Evolutionary conservation across 1,139 yeast species (phyloP).

Genomic region (Hemisphaericaspora xylanilytica): DNA sequence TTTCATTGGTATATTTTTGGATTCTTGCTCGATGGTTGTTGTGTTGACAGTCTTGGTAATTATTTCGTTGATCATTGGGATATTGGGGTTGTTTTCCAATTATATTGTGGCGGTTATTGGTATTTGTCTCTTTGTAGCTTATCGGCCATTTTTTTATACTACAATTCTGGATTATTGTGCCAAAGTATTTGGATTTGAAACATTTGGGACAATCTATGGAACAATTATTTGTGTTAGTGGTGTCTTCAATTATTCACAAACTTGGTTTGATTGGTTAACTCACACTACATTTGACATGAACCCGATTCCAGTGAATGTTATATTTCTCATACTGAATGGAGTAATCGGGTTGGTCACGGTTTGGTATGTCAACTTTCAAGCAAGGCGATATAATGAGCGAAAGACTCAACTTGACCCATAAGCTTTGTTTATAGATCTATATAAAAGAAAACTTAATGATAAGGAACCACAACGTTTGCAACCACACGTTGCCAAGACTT

Average conservation of each 20-base stretch:
- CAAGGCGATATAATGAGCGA: slow-evolving; percentile 21
- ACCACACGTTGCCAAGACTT: not conserved
- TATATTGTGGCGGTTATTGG: slow-evolving; percentile 32
- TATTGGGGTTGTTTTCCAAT: slow-evolving; percentile 35
- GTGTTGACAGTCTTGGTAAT: slow-evolving; percentile 31
- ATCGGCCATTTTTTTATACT: slow-evolving; percentile 47
- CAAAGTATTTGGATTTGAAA: slow-evolving; percentile 48
- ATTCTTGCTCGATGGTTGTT: slow-evolving; percentile 33
- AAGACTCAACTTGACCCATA: slow-evolving; percentile 1
- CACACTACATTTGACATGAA: slow-evolving; percentile 41
- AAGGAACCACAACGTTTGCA: not conserved
- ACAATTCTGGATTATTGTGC: slow-evolving; percentile 46
- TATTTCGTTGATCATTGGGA: slow-evolving; percentile 35
- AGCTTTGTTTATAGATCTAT: not conserved
- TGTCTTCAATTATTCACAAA: slow-evolving; percentile 37
- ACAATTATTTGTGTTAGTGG: slow-evolving; percentile 44
- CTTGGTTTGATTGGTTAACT: slow-evolving; percentile 37
- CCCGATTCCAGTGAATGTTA: slow-evolving; percentile 39
- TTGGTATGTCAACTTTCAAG: slow-evolving; percentile 30
- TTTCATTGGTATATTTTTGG: slow-evolving; percentile 41
- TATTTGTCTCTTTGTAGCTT: slow-evolving; percentile 39
- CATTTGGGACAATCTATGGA: slow-evolving; percentile 49
- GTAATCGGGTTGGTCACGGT: slow-evolving; percentile 32
- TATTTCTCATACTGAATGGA: slow-evolving; percentile 27
- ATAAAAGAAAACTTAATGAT: not conserved